Conservation (phyloP, 129 eudicot genomes). For the Logfia minima region DNA sequence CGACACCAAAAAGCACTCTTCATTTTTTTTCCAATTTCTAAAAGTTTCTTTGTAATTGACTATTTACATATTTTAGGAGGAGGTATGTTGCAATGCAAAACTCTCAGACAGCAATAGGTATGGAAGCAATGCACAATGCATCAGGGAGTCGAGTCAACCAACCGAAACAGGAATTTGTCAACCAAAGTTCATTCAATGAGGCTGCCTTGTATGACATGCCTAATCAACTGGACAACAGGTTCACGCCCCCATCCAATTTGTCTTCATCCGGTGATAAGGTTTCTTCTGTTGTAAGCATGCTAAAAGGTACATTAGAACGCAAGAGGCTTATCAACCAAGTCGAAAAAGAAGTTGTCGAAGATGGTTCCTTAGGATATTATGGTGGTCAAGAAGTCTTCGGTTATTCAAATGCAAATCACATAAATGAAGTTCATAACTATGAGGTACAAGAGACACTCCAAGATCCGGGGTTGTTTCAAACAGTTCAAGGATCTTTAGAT, state of each 20-base stretch:
- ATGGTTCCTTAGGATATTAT: slow-evolving; percentile 52
- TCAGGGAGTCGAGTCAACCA: slow-evolving; percentile 48
- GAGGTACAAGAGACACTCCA: slow-evolving; percentile 50
- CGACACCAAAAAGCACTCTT: neutral
- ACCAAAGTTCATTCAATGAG: slow-evolving; percentile 38
- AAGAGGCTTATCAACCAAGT: slow-evolving; percentile 51
- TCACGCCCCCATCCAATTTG: slow-evolving; percentile 61
- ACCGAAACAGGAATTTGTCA: slow-evolving; percentile 41
- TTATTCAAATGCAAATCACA: slow-evolving; percentile 40
- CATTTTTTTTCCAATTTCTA: slow-evolving; percentile 2
- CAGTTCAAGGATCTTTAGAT: slow-evolving; percentile 48
- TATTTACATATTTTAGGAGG: slow-evolving; percentile 50
- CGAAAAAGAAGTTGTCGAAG: slow-evolving; percentile 51
- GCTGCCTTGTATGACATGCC: slow-evolving; percentile 38
- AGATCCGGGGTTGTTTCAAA: slow-evolving; percentile 43
- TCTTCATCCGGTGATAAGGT: slow-evolving; percentile 65
- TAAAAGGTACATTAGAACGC: slow-evolving; percentile 83
- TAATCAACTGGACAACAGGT: slow-evolving; percentile 38
- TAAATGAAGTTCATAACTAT: slow-evolving; percentile 36
- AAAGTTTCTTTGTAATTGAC: neutral
- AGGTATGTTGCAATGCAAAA: slow-evolving; percentile 77
- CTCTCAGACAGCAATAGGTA: slow-evolving; percentile 60
- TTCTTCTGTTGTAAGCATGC: slow-evolving; percentile 85
- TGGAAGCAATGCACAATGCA: slow-evolving; percentile 59
- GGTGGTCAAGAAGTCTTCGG: slow-evolving; percentile 36